A percentile compares a stretch with the other conserved stretches of the same genome.
These are phyloP conservation scores for Talaromyces rugulosus DNA, from an alignment of 2,329 filamentous ascomycete genomes.

Conservation along the genomic window DNA sequence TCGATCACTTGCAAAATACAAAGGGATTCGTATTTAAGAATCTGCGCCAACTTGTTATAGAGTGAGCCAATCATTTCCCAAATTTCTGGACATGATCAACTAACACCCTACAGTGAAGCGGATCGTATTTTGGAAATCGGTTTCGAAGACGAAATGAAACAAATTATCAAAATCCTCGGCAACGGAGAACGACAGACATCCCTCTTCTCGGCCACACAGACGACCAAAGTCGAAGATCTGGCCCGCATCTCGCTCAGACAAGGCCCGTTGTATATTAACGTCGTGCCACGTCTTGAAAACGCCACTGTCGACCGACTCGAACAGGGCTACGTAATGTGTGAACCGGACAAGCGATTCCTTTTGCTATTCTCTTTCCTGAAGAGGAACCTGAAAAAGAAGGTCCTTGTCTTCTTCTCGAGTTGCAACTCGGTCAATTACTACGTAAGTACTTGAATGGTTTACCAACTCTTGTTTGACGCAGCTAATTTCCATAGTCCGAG, in stretches of 20 bases:
- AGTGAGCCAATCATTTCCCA: conserved; percentile 33
- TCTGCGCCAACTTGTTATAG: conserved; percentile 84
- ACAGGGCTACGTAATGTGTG: conserved; percentile 92
- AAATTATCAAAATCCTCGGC: conserved; percentile 91
- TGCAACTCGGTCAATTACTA: conserved; percentile 96
- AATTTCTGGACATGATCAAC: not conserved
- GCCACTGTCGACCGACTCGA: conserved; percentile 91
- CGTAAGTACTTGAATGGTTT: conserved; percentile 36
- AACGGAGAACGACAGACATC: conserved; percentile 86
- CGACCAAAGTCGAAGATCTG: conserved; percentile 95
- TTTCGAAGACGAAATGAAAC: conserved; percentile 97
- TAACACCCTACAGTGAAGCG: conserved; percentile 55
- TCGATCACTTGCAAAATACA: conserved; percentile 93
- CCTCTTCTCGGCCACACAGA: conserved; percentile 98
- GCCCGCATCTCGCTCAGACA: conserved; percentile 88
- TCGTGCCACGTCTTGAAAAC: conserved; percentile 83
- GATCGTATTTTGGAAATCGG: conserved; percentile 95
- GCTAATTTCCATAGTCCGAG: conserved; percentile 61
- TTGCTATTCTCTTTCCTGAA: conserved; percentile 93
- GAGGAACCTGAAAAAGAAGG: conserved; percentile 89
- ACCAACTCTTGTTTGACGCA: not conserved
- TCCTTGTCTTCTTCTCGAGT: conserved; percentile 93
- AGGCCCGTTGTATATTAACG: conserved; percentile 93
- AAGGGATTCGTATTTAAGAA: conserved; percentile 89
- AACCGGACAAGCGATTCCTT: conserved; percentile 88